Evolutionary conservation across 805 yeast species (phyloP), one percentile per base, ranked within the genome.

Genomic region (Kluyveromyces siamensis): DNA sequence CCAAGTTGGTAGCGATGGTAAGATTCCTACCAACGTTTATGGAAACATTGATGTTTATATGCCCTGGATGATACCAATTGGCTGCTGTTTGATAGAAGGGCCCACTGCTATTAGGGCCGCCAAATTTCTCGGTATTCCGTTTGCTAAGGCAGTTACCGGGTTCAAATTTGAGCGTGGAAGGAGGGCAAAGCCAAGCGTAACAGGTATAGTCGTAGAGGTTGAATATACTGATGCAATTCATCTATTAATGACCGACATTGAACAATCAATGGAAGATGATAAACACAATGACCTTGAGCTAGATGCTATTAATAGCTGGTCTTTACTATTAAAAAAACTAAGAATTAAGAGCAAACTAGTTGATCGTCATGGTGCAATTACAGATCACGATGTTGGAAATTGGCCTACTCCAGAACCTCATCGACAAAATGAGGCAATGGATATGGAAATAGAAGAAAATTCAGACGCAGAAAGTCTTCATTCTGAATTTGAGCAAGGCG

Each of bases 21-120:
- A 69, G 36, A 77, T 91, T 8, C 81, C 84, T 2, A 84, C 80
- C 55, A 88, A 88, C 61, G 81, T 82, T 1, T 91, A 72, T 62
- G 95, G 95, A 0, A 89, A 91, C 53, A 77, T 91, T 45, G 98
- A 91, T 57, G 66, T 89, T 1, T 91, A 85, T 65, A 76, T 76
- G 1, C 77, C 82, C 0, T 70, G 79, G 40, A 91, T 91, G 98
- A 68, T 91, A 1, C 99, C 99, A 0, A 73, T 68, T 16, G 90
- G 91, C 19, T 95, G 87, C 8, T 75, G 70, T 10, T 76, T 87
- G 47, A 67, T 89, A 6, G 69, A 74, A 6, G 66, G 77, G 55
- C 73, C 76, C 37, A 65, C 74, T 49, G 79, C 85, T 0, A 79
- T 76, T 37, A 72, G 72, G 44, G 96, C 98, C 0, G 95, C 95